Evolutionary conservation across 805 yeast genomes (phyloP).

Genomic region (Candida tallmaniae): DNA sequence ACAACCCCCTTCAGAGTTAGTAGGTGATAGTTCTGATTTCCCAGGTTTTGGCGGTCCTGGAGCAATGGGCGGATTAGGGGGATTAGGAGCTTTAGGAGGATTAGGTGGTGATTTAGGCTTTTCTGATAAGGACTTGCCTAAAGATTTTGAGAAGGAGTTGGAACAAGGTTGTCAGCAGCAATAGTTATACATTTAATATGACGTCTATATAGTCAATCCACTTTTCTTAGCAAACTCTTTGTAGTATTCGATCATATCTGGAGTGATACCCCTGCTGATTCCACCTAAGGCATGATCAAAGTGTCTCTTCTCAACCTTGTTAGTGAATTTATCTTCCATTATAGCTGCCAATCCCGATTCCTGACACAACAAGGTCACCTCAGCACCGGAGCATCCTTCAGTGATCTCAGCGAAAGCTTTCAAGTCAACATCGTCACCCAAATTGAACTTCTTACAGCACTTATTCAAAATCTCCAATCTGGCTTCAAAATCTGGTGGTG

Average conservation of each 20-base stretch:
- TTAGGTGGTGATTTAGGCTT: slow-evolving; percentile 43
- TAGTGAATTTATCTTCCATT: slow-evolving; percentile 64
- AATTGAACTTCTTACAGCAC: slow-evolving; percentile 59
- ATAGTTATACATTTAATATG: slow-evolving; percentile 8
- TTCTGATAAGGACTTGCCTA: slow-evolving; percentile 50
- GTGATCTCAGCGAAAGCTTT: slow-evolving; percentile 55
- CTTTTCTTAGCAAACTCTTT: slow-evolving; percentile 45
- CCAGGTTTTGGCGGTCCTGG: slow-evolving; percentile 43
- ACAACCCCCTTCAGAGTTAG: slow-evolving; percentile 73
- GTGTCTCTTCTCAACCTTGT: slow-evolving; percentile 55
- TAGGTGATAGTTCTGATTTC: slow-evolving; percentile 51
- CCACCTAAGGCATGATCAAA: slow-evolving; percentile 66
- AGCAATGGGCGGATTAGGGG: slow-evolving; percentile 30
- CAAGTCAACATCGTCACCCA: slow-evolving; percentile 44
- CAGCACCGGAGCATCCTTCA: slow-evolving; percentile 96
- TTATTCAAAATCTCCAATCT: slow-evolving; percentile 73
- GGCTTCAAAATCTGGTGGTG: slow-evolving; percentile 85
- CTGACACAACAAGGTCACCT: slow-evolving; percentile 84
- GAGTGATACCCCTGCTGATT: slow-evolving; percentile 74
- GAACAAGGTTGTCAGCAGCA: slow-evolving; percentile 56
- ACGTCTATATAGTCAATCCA: slow-evolving; percentile 18
- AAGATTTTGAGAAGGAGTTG: slow-evolving; percentile 46
- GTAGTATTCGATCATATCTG: slow-evolving; percentile 79
- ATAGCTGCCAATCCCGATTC: slow-evolving; percentile 96
- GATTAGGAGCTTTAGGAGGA: too few relatives aligned